Percentiles rank a stretch among this genome's conserved stretches.
Evolutionary conservation across 306 rosid genomes (phyloP).

Genomic region (Trichosanthes cucumerina): DNA sequence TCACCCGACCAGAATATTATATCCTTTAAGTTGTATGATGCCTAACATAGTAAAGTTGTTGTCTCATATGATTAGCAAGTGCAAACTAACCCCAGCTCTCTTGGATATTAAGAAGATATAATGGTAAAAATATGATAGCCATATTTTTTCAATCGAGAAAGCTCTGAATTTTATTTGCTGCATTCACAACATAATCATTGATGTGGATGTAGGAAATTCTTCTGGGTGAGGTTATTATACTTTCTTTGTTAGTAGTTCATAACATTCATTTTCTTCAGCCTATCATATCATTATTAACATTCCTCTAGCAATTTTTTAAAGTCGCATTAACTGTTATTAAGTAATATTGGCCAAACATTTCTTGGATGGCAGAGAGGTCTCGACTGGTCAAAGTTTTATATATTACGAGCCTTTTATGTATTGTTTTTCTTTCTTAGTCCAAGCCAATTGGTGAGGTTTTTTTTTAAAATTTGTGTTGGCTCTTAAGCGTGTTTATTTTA

Average conservation of each 20-base stretch:
- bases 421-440: background rate
- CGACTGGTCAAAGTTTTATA: background rate
- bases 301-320: background rate
- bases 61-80: background rate
- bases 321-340: background rate
- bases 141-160: background rate
- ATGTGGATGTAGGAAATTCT: background rate
- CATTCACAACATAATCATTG: background rate
- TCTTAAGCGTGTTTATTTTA: background rate
- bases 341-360: background rate
- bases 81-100: background rate
- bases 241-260: background rate
- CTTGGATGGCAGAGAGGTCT: background rate
- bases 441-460: background rate
- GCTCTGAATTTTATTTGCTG: background rate
- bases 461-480: background rate
- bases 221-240: background rate
- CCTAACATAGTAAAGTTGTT: background rate
- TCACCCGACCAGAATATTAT: background rate
- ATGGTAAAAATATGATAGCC: background rate
- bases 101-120: background rate
- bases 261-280: background rate
- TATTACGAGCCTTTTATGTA: background rate
- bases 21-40: background rate
- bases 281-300: background rate